phyloP scores from a whole-genome alignment of 805 yeast species.

The Ogataea philodendri region DNA sequence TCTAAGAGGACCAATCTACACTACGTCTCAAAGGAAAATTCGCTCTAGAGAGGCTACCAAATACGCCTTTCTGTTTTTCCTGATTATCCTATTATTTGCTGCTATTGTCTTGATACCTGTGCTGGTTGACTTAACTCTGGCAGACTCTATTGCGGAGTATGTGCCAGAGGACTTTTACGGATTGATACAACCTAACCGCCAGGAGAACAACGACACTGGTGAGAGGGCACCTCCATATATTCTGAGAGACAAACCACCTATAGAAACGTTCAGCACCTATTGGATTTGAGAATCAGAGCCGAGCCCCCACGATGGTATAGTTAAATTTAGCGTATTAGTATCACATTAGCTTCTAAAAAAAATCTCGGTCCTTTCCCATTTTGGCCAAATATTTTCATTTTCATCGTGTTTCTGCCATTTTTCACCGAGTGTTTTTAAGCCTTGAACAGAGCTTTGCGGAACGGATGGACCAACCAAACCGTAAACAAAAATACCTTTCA shows the following conservation, averaged over 20 bases:
- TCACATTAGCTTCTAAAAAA: background rate
- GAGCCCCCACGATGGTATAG: too few species aligned
- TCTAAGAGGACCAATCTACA: constrained; percentile 40
- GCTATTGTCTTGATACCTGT: constrained; percentile 48
- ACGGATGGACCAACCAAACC: background rate
- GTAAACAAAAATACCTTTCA: constrained; percentile 10
- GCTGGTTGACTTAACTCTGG: constrained; percentile 29
- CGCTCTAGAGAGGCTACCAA: constrained; percentile 42
- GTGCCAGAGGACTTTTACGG: constrained; percentile 32
- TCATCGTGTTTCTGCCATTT: constrained; percentile 9
- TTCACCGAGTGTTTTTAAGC: constrained; percentile 1
- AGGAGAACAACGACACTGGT: constrained; percentile 68
- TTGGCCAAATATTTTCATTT: background rate
- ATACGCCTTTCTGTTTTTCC: constrained; percentile 47
- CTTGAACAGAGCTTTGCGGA: constrained; percentile 2
- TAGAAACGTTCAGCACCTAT: constrained; percentile 23
- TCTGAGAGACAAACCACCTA: constrained; percentile 30
- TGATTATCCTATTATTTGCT: constrained; percentile 39
- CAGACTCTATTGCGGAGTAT: constrained; percentile 15
- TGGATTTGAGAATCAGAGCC: constrained; percentile 24
- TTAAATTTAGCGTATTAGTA: too few species aligned
- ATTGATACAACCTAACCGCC: constrained; percentile 57
- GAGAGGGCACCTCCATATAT: constrained; percentile 48
- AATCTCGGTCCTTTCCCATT: too few species aligned
- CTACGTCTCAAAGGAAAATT: constrained; percentile 37